Percentiles rank a stretch among this genome's conserved stretches.
Evolutionary conservation across 2,329 filamentous ascomycete genomes (phyloP).

Genomic region (Niveomyces coronatus): DNA sequence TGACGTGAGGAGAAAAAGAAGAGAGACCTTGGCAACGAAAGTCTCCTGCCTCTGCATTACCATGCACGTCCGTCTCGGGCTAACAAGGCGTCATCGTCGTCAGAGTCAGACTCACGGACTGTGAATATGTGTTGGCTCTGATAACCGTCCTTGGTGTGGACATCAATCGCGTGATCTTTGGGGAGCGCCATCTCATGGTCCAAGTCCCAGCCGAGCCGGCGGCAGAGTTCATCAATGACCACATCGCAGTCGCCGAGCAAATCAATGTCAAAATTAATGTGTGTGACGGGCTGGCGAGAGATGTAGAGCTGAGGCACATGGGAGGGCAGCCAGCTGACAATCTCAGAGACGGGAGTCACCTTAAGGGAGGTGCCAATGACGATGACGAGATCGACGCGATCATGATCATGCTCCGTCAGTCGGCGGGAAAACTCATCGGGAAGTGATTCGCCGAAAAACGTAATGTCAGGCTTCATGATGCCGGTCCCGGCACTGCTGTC

Average conservation of each 20-base stretch:
- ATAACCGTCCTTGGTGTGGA: slow-evolving; percentile 29
- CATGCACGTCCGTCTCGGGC: not conserved
- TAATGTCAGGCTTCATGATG: slow-evolving; percentile 96
- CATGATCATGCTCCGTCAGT: slow-evolving; percentile 70
- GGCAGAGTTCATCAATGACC: slow-evolving; percentile 77
- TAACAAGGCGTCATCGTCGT: not conserved
- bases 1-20: too few species aligned
- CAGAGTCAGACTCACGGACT: slow-evolving; percentile 9
- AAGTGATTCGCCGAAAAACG: slow-evolving; percentile 89
- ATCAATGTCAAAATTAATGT: slow-evolving; percentile 94
- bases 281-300: slow-evolving; percentile 69
- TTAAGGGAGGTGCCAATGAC: slow-evolving; percentile 96
- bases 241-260: slow-evolving; percentile 92
- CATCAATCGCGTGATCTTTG: slow-evolving; percentile 49
- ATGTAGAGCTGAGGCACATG: slow-evolving; percentile 85
- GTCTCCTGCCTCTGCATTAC: not conserved
- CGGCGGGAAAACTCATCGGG: slow-evolving; percentile 74
- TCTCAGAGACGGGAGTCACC: slow-evolving; percentile 88
- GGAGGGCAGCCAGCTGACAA: slow-evolving; percentile 69
- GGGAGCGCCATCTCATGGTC: slow-evolving; percentile 78
- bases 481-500: slow-evolving; percentile 58
- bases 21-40: too few species aligned
- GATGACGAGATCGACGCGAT: slow-evolving; percentile 77
- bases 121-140: slow-evolving; percentile 29
- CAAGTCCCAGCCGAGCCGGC: slow-evolving; percentile 70